Evolutionary conservation across 305 asterid species (phyloP).

Genomic region (Solanum hybrid): DNA sequence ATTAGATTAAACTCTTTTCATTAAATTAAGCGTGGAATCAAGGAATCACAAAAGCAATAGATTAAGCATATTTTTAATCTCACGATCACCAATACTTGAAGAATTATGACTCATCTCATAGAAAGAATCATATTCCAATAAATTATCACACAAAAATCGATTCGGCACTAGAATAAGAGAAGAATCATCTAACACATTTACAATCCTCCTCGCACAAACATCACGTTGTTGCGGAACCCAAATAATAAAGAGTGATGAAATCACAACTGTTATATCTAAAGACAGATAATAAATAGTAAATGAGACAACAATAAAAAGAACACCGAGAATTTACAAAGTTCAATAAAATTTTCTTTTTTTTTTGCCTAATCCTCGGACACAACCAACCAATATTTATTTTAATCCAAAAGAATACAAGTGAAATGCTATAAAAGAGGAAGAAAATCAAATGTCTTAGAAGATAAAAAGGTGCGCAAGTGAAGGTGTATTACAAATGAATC

Average conservation of each 20-base stretch:
- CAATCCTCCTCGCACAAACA: neutral
- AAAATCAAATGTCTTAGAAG: neutral
- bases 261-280: neutral
- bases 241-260: neutral
- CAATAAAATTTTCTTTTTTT: accelerated
- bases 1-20: neutral
- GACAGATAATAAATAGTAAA: neutral
- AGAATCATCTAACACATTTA: neutral
- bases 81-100: neutral
- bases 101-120: neutral
- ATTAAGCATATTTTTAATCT: neutral
- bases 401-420: neutral
- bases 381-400: neutral
- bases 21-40: neutral
- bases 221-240: neutral
- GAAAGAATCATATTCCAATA: neutral
- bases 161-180: neutral
- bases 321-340: neutral
- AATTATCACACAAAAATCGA: neutral
- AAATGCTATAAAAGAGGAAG: neutral
- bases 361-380: neutral
- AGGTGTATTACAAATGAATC: neutral
- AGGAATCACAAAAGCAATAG: neutral
- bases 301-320: neutral
- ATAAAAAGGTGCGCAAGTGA: neutral